Conservation (phyloP, 768 basidiomycete species). For the Leccinum boreale region DNA sequence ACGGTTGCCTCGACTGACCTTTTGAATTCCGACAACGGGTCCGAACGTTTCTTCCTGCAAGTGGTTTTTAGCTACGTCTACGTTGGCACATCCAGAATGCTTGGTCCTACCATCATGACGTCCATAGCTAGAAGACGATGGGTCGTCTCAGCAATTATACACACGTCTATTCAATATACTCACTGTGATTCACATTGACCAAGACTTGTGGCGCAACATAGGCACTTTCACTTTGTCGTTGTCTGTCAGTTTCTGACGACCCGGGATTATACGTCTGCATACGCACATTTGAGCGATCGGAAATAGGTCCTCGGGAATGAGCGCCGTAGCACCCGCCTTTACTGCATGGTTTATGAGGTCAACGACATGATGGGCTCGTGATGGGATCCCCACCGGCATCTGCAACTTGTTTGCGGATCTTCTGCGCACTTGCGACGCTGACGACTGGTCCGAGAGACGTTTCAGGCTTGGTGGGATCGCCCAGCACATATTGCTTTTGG, state of each 20-base stretch:
- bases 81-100: not conserved
- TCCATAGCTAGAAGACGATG: constrained; percentile 69
- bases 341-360: constrained; percentile 40
- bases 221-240: constrained; percentile 59
- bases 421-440: constrained; percentile 77
- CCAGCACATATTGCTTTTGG: constrained; percentile 72
- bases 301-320: constrained; percentile 69
- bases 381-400: constrained; percentile 62
- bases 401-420: constrained; percentile 81
- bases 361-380: not conserved
- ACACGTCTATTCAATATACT: constrained; percentile 29
- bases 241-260: not conserved
- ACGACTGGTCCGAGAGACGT: constrained; percentile 93
- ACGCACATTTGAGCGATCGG: constrained; percentile 64
- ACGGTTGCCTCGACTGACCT: constrained; percentile 43
- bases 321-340: constrained; percentile 70
- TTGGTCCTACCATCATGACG: constrained; percentile 75
- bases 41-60: constrained; percentile 88
- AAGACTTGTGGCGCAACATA: constrained; percentile 92
- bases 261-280: not conserved
- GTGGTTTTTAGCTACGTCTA: not conserved
- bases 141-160: constrained; percentile 3
- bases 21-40: constrained; percentile 90
- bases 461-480: constrained; percentile 71
- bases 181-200: constrained; percentile 84